Base-by-base conservation (phyloP, 2,329 filamentous ascomycete species). In the Cephalotrichum gorgonifer region DNA sequence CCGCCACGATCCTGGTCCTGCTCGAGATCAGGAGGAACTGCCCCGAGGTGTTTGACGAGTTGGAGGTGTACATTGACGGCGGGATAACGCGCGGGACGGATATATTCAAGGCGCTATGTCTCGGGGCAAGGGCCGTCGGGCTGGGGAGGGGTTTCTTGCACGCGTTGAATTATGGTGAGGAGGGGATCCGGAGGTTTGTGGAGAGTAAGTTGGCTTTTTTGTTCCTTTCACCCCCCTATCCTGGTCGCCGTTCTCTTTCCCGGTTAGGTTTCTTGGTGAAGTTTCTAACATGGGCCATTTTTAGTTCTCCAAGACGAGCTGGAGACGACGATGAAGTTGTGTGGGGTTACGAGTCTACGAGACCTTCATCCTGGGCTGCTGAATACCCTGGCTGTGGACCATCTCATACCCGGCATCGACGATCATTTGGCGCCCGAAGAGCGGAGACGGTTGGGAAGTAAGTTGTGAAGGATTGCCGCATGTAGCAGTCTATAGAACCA, bases 41-140 rank as follows among this genome's bases (percentile, higher is more conserved):
- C 39, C 81, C 81, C 0, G 68, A 76, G 49, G 69, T 86, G 1
- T 79, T 85, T 47, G 70, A 74, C 25, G 63, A 64, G 47, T 68
- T 85, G 59, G 78, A 84, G 56, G 74, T 86, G 1, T 78, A 75
- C 47, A 65, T 86, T 4, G 82, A 86, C 53, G 79, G 81, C 1
- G 83, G 83, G 0, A 71, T 86, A 27, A 70, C 73, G n/a, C 66
- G 81, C 17, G 83, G 83, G 0, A 78, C 79, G 0, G 82, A 86
- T 56, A 75, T 86, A 3, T 71, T 86, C 55, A 86, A 86, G 60
- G 80, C 79, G 0, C 57, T 86, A 11, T 82, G 79, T 47, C 64
- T 86, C 0, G 83, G 83, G 0, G 82, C 80, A 0, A 80, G 67
- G 48, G 80, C 76, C 0, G 81, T 81, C 0, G 81, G 81, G 0